Conservation (phyloP, 441 rosid genomes). For the Rhodomyrtus psidioides region DNA sequence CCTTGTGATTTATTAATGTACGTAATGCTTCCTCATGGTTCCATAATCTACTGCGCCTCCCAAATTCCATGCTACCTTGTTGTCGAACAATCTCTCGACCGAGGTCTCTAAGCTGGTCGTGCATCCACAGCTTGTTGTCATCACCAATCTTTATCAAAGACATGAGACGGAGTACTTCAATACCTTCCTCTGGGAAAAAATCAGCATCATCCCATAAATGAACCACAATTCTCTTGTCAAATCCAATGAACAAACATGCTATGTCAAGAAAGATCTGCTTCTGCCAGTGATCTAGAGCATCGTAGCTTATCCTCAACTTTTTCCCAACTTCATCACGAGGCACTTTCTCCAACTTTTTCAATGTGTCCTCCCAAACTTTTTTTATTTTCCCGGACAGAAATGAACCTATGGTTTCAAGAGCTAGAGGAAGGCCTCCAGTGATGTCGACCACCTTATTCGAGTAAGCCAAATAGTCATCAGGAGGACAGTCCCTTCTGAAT, state of each 20-base stretch:
- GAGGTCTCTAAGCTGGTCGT: conserved; percentile 1
- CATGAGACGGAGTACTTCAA: conserved; percentile 5
- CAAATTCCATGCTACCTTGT: not conserved
- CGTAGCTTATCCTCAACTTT: not conserved
- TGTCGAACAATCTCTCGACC: conserved; percentile 8
- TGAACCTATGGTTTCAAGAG: conserved; percentile 7
- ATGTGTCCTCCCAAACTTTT: conserved; percentile 7
- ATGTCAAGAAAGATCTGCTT: conserved; percentile 11
- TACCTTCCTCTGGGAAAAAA: conserved; percentile 11
- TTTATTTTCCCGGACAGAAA: conserved; percentile 1
- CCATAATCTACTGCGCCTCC: conserved; percentile 7
- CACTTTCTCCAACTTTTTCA: not conserved
- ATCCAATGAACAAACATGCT: conserved; percentile 6
- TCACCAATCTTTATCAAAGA: conserved; percentile 5
- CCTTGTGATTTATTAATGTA: not conserved
- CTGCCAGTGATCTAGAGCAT: conserved; percentile 12
- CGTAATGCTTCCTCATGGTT: conserved; percentile 2
- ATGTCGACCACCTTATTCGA: conserved; percentile 3
- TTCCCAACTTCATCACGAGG: not conserved
- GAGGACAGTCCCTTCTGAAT: conserved; percentile 5
- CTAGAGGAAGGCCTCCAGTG: conserved; percentile 6
- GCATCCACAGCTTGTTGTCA: conserved; percentile 9
- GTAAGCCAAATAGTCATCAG: conserved; percentile 1
- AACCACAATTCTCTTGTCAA: conserved; percentile 5
- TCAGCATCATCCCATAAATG: conserved; percentile 3